Evolutionary conservation across 164 flowering plant species (phyloP).

Genomic region (Echeveria elegans): DNA sequence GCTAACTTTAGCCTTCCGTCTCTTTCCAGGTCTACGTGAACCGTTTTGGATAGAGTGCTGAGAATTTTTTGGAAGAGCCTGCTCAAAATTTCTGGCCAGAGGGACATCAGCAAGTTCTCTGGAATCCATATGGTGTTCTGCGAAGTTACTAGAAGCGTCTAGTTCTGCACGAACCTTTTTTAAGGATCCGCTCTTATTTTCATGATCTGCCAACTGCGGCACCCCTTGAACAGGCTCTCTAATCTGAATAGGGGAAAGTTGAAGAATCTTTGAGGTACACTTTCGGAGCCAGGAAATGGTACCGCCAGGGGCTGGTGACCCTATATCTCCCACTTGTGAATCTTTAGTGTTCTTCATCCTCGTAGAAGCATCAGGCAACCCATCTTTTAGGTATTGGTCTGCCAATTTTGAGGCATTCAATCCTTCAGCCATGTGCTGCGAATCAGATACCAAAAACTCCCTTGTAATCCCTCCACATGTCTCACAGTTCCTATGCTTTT

Average conservation of each 20-base stretch:
- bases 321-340: conserved; percentile 20
- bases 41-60: conserved; percentile 15
- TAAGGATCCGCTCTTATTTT: conserved; percentile 7
- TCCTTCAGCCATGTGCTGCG: conserved; percentile 20
- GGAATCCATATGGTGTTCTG: conserved; percentile 17
- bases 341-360: conserved; percentile 14
- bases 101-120: conserved; percentile 16
- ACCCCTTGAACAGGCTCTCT: conserved; percentile 12
- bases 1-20: conserved; percentile 18
- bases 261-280: conserved; percentile 40
- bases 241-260: conserved; percentile 25
- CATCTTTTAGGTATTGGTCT: conserved; percentile 10
- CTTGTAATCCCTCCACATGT: conserved; percentile 29
- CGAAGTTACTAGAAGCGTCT: conserved; percentile 13
- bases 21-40: conserved; percentile 16
- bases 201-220: not conserved
- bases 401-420: conserved; percentile 14
- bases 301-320: conserved; percentile 30
- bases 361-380: not conserved
- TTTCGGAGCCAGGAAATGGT: conserved; percentile 35
- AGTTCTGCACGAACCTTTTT: conserved; percentile 14
- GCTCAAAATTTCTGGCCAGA: conserved; percentile 14
- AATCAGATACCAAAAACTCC: conserved; percentile 33
- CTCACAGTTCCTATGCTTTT: conserved; percentile 27
- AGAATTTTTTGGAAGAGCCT: conserved; percentile 15